Evolutionary conservation across 345 rosid genomes (phyloP).

Genomic region (Camelina sativa): DNA sequence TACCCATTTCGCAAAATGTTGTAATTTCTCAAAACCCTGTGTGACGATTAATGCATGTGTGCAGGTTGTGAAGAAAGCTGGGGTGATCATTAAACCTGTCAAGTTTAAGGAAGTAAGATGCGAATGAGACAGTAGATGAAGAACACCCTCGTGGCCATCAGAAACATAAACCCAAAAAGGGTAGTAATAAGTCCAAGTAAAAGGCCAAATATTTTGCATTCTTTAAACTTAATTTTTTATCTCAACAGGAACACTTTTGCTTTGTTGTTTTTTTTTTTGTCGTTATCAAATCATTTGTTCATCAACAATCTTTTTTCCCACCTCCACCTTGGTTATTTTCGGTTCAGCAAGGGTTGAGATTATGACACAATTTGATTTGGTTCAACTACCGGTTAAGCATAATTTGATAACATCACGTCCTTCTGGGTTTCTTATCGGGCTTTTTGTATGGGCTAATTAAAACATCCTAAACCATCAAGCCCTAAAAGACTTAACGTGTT

Average conservation of each 20-base stretch:
- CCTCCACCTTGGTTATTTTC: too few species aligned
- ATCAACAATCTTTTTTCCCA: too few species aligned
- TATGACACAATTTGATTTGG: not conserved
- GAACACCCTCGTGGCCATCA: constrained; percentile 45
- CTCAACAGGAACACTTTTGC: too few species aligned
- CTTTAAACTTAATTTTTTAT: not conserved
- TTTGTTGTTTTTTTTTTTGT: not conserved
- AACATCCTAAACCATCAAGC: not conserved
- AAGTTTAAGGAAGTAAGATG: constrained; percentile 67
- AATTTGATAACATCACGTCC: not conserved
- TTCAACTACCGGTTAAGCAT: too few species aligned
- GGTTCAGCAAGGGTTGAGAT: too few species aligned
- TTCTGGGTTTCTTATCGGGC: not conserved
- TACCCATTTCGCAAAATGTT: not conserved
- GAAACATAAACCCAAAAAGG: constrained; percentile 46
- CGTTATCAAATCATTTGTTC: too few species aligned
- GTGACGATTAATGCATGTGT: not conserved
- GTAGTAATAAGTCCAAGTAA: constrained; percentile 18
- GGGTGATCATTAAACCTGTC: constrained; percentile 77
- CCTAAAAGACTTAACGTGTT: too few species aligned
- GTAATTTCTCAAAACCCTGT: not conserved
- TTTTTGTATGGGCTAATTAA: not conserved
- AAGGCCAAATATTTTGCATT: constrained; percentile 5
- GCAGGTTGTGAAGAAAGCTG: constrained; percentile 79
- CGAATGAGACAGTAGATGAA: constrained; percentile 54